Evolutionary conservation across 192 early-diverging fungal genomes (phyloP).

Genomic region (Podila clonocystis): DNA sequence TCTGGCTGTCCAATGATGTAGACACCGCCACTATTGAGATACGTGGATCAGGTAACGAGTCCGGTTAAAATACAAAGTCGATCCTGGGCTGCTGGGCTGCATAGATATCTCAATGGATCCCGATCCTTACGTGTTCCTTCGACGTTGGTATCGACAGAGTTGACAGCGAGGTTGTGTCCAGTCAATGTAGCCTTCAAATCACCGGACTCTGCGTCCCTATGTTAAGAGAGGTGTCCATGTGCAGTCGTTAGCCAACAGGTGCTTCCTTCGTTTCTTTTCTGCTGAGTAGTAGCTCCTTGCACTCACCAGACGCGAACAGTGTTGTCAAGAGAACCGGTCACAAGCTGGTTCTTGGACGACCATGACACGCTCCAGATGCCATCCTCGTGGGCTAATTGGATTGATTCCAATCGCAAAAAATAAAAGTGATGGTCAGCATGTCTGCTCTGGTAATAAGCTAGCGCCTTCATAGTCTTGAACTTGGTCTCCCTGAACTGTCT

Average conservation of each 20-base stretch:
- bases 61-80: too few relatives aligned
- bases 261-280: not conserved
- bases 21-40: slow-evolving; percentile 66
- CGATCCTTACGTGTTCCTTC: slow-evolving; percentile 61
- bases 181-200: slow-evolving; percentile 64
- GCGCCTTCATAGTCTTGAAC: too few relatives aligned
- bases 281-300: not conserved
- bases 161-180: slow-evolving; percentile 83
- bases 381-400: slow-evolving; percentile 77
- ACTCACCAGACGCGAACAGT: slow-evolving; percentile 83
- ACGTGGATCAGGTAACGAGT: too few relatives aligned
- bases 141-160: slow-evolving; percentile 73
- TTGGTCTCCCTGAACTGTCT: not conserved
- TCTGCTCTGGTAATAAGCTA: too few relatives aligned
- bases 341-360: slow-evolving; percentile 69
- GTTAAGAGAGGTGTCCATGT: not conserved
- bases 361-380: slow-evolving; percentile 89
- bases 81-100: too few relatives aligned
- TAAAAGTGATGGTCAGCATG: too few relatives aligned
- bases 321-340: slow-evolving; percentile 82
- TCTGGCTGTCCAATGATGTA: slow-evolving; percentile 80
- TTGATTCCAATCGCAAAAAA: not conserved
- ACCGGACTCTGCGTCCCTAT: slow-evolving; percentile 71
- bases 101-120: too few relatives aligned
- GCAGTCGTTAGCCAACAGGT: not conserved